Evolutionary conservation across 257 asterid species (phyloP).

Genomic region (Solanum habrochaites): DNA sequence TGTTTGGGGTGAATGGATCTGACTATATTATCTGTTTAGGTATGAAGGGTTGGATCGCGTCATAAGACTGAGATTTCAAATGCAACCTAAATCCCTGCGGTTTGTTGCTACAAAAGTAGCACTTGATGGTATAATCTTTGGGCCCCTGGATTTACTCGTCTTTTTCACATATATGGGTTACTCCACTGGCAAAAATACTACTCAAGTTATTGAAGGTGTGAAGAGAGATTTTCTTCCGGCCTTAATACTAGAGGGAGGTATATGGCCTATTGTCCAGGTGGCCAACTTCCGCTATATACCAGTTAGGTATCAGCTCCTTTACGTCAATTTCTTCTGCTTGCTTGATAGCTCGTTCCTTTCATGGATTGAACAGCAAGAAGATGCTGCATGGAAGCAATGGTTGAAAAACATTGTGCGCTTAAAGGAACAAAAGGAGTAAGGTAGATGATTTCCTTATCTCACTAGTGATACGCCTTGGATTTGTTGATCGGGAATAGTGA

Average conservation of each 20-base stretch:
- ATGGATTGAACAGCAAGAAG: conserved; percentile 78
- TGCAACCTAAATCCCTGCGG: conserved; percentile 52
- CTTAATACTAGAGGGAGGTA: conserved; percentile 58
- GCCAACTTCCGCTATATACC: conserved; percentile 74
- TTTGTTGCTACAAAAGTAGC: conserved; percentile 78
- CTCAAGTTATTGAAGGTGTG: conserved; percentile 70
- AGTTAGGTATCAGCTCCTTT: conserved; percentile 68
- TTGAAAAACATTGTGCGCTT: conserved; percentile 30
- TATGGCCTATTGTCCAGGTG: conserved; percentile 79
- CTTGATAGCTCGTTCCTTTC: conserved; percentile 86
- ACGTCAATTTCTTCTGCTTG: conserved; percentile 81
- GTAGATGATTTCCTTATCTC: conserved; percentile 14
- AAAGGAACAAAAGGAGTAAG: conserved; percentile 39
- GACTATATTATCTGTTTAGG: conserved; percentile 22
- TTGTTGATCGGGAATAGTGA: background rate
- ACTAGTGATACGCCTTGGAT: background rate
- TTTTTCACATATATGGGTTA: conserved; percentile 82
- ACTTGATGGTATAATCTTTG: conserved; percentile 62
- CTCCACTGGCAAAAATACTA: conserved; percentile 54
- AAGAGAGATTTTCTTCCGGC: conserved; percentile 79
- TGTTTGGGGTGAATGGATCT: background rate
- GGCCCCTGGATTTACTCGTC: conserved; percentile 65
- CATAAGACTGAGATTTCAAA: conserved; percentile 45
- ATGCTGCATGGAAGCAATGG: conserved; percentile 84
- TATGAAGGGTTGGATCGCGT: conserved; percentile 64